Evolutionary conservation across 148 eudicot genomes (phyloP).

Genomic region (Silene uniflora): DNA sequence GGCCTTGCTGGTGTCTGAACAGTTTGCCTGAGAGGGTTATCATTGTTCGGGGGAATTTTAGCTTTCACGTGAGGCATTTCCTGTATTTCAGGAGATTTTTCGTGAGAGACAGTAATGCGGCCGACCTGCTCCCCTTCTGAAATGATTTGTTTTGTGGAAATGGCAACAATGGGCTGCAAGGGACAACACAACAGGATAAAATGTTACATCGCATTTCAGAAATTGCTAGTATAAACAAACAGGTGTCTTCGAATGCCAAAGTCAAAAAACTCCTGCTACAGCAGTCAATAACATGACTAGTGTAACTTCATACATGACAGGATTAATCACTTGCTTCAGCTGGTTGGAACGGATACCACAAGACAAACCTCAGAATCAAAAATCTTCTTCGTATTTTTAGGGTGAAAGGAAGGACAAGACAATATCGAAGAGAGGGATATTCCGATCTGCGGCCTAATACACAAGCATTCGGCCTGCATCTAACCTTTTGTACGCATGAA

Average conservation of each 20-base stretch:
- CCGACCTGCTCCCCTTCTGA: slow-evolving; percentile 9
- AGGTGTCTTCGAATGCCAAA: not conserved
- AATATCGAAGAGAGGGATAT: too few relatives aligned
- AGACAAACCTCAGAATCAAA: not conserved
- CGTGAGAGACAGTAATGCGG: slow-evolving; percentile 7
- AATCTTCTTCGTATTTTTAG: not conserved
- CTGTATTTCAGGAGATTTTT: slow-evolving; percentile 8
- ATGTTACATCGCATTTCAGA: not conserved
- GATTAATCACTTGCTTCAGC: not conserved
- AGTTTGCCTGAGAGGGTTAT: not conserved
- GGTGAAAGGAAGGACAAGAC: too few relatives aligned
- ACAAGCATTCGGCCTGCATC: not conserved
- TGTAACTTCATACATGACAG: not conserved
- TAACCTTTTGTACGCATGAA: not conserved
- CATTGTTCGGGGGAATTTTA: slow-evolving; percentile 28
- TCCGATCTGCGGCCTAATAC: not conserved
- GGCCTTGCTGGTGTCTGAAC: slow-evolving; percentile 20
- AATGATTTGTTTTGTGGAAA: slow-evolving; percentile 28
- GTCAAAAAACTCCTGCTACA: not conserved
- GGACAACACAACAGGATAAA: slow-evolving; percentile 1
- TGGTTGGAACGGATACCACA: not conserved
- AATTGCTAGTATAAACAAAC: not conserved
- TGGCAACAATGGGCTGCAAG: slow-evolving; percentile 42
- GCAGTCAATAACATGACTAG: not conserved
- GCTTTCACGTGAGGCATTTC: slow-evolving; percentile 22